phyloP scores from a whole-genome alignment of 805 yeast species.

The Starmerella cellae region DNA sequence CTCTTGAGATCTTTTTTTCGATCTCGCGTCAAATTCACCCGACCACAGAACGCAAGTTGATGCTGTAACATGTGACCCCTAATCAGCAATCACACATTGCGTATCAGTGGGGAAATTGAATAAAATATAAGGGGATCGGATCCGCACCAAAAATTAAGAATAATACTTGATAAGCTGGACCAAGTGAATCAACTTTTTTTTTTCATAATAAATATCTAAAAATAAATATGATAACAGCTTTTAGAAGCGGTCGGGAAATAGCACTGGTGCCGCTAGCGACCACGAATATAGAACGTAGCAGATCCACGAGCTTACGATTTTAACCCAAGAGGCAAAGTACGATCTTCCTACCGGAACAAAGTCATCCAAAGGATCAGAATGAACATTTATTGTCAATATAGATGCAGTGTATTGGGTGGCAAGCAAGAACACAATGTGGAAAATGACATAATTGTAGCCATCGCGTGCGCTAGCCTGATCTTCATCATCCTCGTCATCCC shows the following conservation, averaged over 20 bases:
- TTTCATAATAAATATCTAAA: no score
- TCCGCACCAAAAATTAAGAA: no score
- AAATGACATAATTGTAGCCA: slow-evolving; percentile 33
- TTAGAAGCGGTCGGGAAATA: slow-evolving; percentile 75
- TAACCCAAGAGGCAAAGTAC: slow-evolving; percentile 88
- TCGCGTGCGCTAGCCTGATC: slow-evolving; percentile 10
- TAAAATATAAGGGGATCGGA: no score
- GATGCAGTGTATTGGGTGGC: slow-evolving; percentile 98
- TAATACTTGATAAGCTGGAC: no score
- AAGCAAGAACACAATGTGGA: slow-evolving; percentile 80
- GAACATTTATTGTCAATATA: slow-evolving; percentile 78
- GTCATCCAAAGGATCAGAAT: slow-evolving; percentile 69
- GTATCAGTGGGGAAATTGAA: no score
- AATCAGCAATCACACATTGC: no score
- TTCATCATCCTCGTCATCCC: slow-evolving; percentile 36
- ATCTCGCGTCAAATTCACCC: no score
- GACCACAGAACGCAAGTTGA: no score
- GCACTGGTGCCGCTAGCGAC: slow-evolving; percentile 82
- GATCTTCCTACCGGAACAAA: slow-evolving; percentile 96
- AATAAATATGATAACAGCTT: no score
- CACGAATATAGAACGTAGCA: slow-evolving; percentile 78
- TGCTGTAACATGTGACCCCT: no score
- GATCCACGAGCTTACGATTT: slow-evolving; percentile 81
- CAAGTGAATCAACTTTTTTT: no score
- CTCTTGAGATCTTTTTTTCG: no score